Evolutionary conservation across 2,329 filamentous ascomycete species (phyloP), one percentile per base, ranked within the genome.

Genomic region (Scleromitrula shiraiana): DNA sequence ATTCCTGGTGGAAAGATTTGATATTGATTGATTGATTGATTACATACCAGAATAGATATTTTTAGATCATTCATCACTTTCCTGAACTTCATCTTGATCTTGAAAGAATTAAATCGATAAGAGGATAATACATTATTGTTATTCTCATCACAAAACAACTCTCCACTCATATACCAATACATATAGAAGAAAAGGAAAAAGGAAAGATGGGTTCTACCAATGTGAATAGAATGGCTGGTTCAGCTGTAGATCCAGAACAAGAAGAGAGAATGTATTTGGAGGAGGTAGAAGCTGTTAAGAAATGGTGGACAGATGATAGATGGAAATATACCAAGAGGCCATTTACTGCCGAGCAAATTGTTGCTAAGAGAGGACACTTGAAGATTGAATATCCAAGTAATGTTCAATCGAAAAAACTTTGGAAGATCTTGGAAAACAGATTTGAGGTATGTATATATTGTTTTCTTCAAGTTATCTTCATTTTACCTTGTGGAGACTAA

Each of bases 331-430:
- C 93, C 60, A 90, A 86, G 72, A 79, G 93, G 50, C 83, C 93
- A 20, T 98, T 93, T 67, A 95, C 90, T 4, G 89, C 93, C 26
- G 93, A 97, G 75, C 87, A 95, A 71, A 97, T 98, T 64, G 93
- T 95, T 55, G 83, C 87, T 44, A 98, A 98, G 79, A 78, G 93
- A 64, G 93, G 93, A 50, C 90, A 85, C 63, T 73, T 98, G 61
- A 88, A 85, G 70, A 85, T 97, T 60, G 78, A 94, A 54, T 97
- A 97, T 66, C 84, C 93, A 17, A 93, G 90, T 71, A 95, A 94
- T 67, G 73, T 72, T 15, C 83, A 90, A 70, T 78, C 86, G 40
- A 96, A 96, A 78, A 98, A 98, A 79, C 76, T 97, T 43, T 98
- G 90, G 90, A 76, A 77, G 33, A 90, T 90, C 53, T 74, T 98